These are phyloP conservation scores for Lignosus rhinocerotis DNA, from an alignment of 1,284 basidiomycete genomes.

Conservation along the genomic window DNA sequence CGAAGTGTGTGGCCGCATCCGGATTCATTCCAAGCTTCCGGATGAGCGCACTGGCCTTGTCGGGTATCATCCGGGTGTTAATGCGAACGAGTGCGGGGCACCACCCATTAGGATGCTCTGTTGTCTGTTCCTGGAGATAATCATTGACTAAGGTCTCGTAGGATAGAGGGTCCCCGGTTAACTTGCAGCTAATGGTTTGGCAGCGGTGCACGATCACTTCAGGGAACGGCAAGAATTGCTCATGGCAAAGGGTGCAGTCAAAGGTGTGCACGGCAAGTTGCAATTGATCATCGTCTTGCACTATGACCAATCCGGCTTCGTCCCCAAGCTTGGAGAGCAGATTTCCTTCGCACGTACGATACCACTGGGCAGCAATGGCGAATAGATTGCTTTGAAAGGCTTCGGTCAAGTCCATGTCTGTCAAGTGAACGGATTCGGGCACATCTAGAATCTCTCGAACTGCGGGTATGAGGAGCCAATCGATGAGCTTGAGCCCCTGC, in stretches of 20 bases:
- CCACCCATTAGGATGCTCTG: not conserved
- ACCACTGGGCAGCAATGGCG: not conserved
- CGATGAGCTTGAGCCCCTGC: not conserved
- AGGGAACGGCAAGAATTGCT: slow-evolving; percentile 9
- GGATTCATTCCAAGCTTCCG: not conserved
- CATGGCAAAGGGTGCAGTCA: slow-evolving; percentile 2
- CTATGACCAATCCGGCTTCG: not conserved
- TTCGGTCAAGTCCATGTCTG: not conserved
- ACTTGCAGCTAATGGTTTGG: no score
- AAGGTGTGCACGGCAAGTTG: slow-evolving; percentile 5
- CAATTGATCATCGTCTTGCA: not conserved
- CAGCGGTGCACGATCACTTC: slow-evolving; percentile 6
- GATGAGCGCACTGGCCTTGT: not conserved
- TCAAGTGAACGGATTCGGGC: not conserved
- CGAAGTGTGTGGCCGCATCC: not conserved
- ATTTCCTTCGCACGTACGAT: not conserved
- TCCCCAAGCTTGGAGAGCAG: not conserved
- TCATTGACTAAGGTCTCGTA: not conserved
- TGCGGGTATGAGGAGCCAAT: slow-evolving; percentile 2
- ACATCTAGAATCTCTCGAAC: not conserved
- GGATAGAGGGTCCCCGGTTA: not conserved
- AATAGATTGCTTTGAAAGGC: not conserved
- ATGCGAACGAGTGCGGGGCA: not conserved
- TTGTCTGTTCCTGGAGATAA: not conserved
- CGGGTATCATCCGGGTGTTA: not conserved